Percentiles rank a stretch among this genome's conserved stretches.
phyloP scores from a whole-genome alignment of 129 eudicot species.

The Escallonia rubra region DNA sequence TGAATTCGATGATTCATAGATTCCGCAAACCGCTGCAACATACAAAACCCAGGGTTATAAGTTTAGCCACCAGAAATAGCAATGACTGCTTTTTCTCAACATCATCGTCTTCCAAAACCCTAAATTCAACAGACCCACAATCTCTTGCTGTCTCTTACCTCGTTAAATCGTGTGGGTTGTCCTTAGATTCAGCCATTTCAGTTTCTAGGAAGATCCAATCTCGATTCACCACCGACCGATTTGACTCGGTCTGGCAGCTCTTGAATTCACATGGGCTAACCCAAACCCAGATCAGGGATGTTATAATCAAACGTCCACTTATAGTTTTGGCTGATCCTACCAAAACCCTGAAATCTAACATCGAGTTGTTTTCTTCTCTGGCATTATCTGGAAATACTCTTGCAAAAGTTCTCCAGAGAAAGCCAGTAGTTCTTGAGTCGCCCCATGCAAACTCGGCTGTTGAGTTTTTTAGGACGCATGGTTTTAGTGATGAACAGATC shows the following conservation, averaged over 20 bases:
- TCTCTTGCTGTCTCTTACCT: conserved; percentile 4
- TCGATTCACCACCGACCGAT: background rate
- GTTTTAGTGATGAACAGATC: conserved; percentile 5
- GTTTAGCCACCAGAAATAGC: too few species aligned
- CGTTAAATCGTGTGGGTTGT: conserved; percentile 11
- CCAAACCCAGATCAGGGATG: background rate
- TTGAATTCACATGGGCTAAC: conserved; percentile 5
- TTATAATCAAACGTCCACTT: background rate
- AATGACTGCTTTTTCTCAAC: too few species aligned
- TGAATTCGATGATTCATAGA: too few species aligned
- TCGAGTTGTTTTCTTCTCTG: conserved; percentile 1
- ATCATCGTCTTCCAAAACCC: background rate
- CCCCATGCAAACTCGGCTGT: background rate
- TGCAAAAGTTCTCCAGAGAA: background rate
- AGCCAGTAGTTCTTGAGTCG: background rate
- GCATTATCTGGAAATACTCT: conserved; percentile 2
- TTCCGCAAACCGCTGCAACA: too few species aligned
- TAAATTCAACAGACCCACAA: conserved; percentile 6
- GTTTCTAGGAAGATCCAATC: conserved; percentile 10
- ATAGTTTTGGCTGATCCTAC: conserved; percentile 3
- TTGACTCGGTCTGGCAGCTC: background rate
- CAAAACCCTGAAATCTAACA: conserved; percentile 15
- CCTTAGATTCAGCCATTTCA: conserved; percentile 13
- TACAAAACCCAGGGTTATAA: too few species aligned
- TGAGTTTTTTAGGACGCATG: conserved; percentile 6